Evolutionary conservation across 108 stramenopile species (phyloP).

Genomic region (Discostella stelligeroides): DNA sequence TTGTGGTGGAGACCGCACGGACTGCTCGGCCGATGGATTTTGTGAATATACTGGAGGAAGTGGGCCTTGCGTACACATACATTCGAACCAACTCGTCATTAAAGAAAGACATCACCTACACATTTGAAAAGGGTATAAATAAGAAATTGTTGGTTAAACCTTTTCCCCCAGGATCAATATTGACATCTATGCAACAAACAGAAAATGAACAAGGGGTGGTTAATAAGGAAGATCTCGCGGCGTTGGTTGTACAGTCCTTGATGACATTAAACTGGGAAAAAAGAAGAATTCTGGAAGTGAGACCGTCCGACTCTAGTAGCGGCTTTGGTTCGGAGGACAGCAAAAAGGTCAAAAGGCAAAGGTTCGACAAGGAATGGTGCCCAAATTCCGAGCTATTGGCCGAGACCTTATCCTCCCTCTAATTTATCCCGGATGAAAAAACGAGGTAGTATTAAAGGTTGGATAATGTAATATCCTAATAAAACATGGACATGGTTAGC

Average conservation of each 20-base stretch:
- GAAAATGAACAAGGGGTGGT: constrained; percentile 32
- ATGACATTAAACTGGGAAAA: constrained; percentile 69
- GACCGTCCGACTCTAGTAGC: constrained; percentile 7
- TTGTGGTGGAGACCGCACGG: constrained; percentile 66
- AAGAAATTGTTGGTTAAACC: constrained; percentile 43
- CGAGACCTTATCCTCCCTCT: constrained; percentile 24
- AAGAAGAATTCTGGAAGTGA: constrained; percentile 53
- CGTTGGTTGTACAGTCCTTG: constrained; percentile 69
- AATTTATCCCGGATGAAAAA: not conserved
- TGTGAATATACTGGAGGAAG: constrained; percentile 52
- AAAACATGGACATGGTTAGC: no score
- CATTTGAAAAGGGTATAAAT: constrained; percentile 72
- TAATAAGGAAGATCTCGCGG: constrained; percentile 79
- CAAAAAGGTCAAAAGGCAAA: constrained; percentile 15
- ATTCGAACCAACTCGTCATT: constrained; percentile 51
- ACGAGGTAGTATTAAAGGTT: no score
- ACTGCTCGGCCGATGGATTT: constrained; percentile 49
- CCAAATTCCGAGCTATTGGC: constrained; percentile 28
- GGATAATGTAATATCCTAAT: no score
- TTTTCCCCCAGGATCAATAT: constrained; percentile 8
- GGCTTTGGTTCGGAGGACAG: not conserved
- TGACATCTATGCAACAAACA: constrained; percentile 2
- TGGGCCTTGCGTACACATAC: constrained; percentile 65
- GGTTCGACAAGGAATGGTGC: constrained; percentile 54
- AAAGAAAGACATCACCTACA: constrained; percentile 53